Evolutionary conservation across 305 asterid species (phyloP), one percentile per base, ranked within the genome.

Genomic region (Coffea humblotiana): DNA sequence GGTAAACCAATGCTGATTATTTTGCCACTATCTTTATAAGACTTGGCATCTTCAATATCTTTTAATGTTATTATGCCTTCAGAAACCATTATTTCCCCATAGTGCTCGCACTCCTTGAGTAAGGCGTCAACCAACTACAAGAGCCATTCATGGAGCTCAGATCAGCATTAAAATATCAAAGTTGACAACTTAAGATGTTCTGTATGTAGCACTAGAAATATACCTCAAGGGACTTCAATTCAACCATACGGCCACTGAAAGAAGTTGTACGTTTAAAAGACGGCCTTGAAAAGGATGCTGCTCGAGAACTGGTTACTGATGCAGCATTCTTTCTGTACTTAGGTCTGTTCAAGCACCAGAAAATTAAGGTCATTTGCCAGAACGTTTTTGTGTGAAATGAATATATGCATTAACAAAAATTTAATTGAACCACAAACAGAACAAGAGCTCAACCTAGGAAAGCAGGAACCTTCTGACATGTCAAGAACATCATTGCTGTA

Each of bases 381-480:
- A 74, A 60, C 60, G 10, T 78, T 35, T 37, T 35, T 37, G 71
- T n/a, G 61, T 32, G 37, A 66, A 27, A 45, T 76, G 16, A 60
- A n/a, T 9, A 11, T 76, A 27, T 71, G 14, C 43, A 37, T n/a
- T 68, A 27, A 77, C 13, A 27, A 82, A 47, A 19, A 51, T 52
- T 12, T 32, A 65, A 19, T 40, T 47, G 58, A 29, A 78, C 16
- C 51, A 77, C 29, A 77, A 23, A 58, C 15, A 48, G 27, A 10
- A 45, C 52, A 78, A 49, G 9, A 13, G 71, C 63, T 66, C 32
- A 16, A 96, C 99, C 97, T 92, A 47, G 96, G 97, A 76, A 92
- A 91, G 92, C 97, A 94, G 81, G 98, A 90, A 58, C 99, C 99
- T 87, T 96, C 99, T 2, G 94, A 90, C 97, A 92, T 87, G 86